These are phyloP conservation scores for Raphanus raphanistrum DNA, from an alignment of 345 rosid genomes.

Conservation along the genomic window DNA sequence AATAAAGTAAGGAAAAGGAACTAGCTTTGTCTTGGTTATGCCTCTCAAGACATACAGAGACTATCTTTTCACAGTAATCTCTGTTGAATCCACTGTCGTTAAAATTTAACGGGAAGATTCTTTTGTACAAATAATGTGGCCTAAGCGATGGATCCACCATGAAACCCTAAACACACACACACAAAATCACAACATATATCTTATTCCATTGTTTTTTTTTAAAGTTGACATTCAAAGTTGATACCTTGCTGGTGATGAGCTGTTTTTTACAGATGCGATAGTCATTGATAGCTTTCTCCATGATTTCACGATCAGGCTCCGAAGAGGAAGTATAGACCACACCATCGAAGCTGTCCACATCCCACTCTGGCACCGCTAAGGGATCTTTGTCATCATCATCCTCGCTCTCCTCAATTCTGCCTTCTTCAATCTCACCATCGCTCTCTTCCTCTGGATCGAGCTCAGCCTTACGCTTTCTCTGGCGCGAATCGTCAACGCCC, in stretches of 20 bases:
- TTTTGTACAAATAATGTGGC: neutral
- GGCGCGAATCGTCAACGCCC: neutral
- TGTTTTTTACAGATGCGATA: neutral
- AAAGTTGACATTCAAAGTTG: neutral
- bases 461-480: neutral
- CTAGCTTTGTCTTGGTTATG: neutral
- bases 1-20: neutral
- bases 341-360: constrained; percentile 2
- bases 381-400: neutral
- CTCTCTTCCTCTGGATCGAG: neutral
- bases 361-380: neutral
- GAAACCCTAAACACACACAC: neutral
- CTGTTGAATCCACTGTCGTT: neutral
- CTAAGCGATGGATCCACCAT: neutral
- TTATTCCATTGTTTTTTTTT: neutral
- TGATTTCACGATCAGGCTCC: neutral
- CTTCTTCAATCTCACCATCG: neutral
- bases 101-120: neutral
- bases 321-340: neutral
- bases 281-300: neutral
- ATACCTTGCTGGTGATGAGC: neutral
- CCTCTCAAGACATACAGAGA: neutral
- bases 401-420: neutral
- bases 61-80: neutral
- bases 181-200: neutral